Base-by-base conservation (phyloP, 768 basidiomycete species). In the Coprinellus aureogranulatus region DNA sequence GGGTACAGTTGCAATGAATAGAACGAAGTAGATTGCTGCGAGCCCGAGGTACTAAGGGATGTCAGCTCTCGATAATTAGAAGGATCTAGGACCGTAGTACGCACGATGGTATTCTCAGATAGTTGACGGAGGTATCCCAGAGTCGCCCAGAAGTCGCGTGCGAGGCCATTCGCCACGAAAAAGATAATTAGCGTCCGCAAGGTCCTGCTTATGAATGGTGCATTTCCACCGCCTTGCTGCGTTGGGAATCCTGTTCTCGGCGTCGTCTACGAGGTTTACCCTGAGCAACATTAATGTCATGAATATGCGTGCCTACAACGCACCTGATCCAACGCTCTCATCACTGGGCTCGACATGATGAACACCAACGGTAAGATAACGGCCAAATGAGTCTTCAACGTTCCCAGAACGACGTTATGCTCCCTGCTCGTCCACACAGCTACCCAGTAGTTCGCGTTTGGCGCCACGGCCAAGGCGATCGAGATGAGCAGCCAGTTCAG, bases 401-500 rank as follows among this genome's bases (percentile, higher is more conserved):
- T 80, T 0, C 89, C 89, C 63, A 77, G 70, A 14, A 84, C 57
- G 14, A 85, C 79, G 60, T 81, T 76, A 25, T 72, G 73, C 62
- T 71, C 68, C 61, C 86, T 79, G 28, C 83, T 80, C 10, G 86
- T 84, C 71, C 77, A 80, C 23, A 81, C 79, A 30, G 84, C 81
- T 22, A 82, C 71, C 82, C 84, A 89, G 63, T 90, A 89, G 4
- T 83, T 82, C n/a, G 83, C 77, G 62, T 82, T 80, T 1, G 90
- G 86, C 27, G 84, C 76, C 48, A 73, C 55, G 49, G 78, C 72
- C 34, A 84, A 67, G 27, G 77, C 65, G 9, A 74, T 54, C 20
- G 75, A 79, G 40, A 80, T 72, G 58, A 68, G 66, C n/a, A 76
- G 57, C 57, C 72, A 67, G 52, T 66, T 72, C 52, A 64, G 59